Conservation (phyloP, 768 basidiomycete genomes). For the Russula vinacea region DNA sequence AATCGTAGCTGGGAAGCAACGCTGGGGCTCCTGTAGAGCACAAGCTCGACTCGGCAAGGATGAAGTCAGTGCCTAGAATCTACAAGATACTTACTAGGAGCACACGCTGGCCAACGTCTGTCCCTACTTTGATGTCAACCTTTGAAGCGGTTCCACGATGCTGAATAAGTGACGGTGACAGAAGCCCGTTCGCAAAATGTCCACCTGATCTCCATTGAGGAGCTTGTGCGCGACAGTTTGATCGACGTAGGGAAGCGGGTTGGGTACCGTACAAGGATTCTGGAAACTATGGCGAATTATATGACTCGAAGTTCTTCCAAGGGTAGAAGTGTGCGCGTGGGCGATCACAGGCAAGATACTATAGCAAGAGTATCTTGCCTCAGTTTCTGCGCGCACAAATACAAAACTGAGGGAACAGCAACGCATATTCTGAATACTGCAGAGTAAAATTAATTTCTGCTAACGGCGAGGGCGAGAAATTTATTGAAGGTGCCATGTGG, state of each 20-base stretch:
- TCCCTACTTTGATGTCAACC: conserved; percentile 33
- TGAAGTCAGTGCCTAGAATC: conserved; percentile 6
- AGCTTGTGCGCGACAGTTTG: conserved; percentile 1
- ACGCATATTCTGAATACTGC: neutral
- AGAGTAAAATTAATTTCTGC: neutral
- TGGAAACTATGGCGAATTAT: neutral
- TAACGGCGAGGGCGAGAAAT: neutral
- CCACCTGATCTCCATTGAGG: conserved; percentile 28
- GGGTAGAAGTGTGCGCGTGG: neutral
- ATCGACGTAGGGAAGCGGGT: conserved; percentile 12
- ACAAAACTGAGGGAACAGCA: neutral
- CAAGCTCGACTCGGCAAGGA: conserved; percentile 36
- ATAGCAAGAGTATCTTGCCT: neutral
- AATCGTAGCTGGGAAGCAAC: conserved; percentile 29
- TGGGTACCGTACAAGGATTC: neutral
- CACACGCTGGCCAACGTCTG: too few species aligned
- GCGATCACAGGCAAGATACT: neutral
- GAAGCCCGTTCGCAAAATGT: conserved; percentile 33
- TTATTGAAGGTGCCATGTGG: neutral
- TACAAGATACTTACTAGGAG: too few species aligned
- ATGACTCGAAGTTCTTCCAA: neutral
- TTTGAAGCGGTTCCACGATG: conserved; percentile 35
- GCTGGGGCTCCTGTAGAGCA: conserved; percentile 34
- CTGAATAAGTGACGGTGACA: conserved; percentile 40
- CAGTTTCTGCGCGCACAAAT: neutral